Conservation (phyloP, 2,329 filamentous ascomycete genomes). For the Phialophora chinensis region DNA sequence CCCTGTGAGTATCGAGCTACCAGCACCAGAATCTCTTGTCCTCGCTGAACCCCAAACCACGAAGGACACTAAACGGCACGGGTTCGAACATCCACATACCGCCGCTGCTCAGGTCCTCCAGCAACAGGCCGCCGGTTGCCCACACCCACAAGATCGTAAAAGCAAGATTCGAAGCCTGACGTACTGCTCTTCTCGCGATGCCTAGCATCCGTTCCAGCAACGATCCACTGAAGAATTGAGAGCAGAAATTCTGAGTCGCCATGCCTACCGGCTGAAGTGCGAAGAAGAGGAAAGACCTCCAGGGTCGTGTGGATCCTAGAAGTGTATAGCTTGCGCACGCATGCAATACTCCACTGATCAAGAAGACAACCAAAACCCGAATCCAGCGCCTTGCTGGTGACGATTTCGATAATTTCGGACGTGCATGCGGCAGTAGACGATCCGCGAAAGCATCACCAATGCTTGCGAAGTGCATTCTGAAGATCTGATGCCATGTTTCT, state of each 20-base stretch:
- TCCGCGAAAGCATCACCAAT: constrained; percentile 5
- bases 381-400: background rate
- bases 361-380: constrained; percentile 1
- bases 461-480: constrained; percentile 14
- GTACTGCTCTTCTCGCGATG: background rate
- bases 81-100: constrained; percentile 17
- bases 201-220: background rate
- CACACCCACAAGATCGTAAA: constrained; percentile 14
- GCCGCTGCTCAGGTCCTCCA: constrained; percentile 7
- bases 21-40: constrained; percentile 16
- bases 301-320: constrained; percentile 1
- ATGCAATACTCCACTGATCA: constrained; percentile 16
- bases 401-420: background rate
- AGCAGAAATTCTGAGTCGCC: constrained; percentile 1
- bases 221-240: background rate
- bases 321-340: constrained; percentile 18
- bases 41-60: constrained; percentile 7
- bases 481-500: constrained; percentile 12
- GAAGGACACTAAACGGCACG: constrained; percentile 7
- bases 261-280: constrained; percentile 9
- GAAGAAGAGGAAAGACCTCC: constrained; percentile 6
- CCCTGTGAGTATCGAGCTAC: background rate
- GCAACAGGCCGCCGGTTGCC: constrained; percentile 6
- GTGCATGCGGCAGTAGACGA: background rate
- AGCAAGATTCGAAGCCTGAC: constrained; percentile 4